These are phyloP conservation scores for Tetrapisispora taiwanensis DNA, from an alignment of 805 yeast genomes.

Conservation along the genomic window DNA sequence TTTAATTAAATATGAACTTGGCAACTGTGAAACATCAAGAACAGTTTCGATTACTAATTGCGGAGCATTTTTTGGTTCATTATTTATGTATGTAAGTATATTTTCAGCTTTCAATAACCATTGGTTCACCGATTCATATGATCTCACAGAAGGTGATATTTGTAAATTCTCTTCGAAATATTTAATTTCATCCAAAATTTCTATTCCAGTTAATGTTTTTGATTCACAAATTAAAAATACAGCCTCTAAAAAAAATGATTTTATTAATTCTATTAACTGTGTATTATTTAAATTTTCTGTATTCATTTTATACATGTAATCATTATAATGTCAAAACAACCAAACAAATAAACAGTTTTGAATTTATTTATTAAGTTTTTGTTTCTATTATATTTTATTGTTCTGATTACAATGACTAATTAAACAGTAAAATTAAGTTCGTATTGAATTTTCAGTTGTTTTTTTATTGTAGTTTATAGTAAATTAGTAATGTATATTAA, in stretches of 20 bases:
- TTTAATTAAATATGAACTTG: constrained; percentile 48
- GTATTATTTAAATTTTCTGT: neutral
- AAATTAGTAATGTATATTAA: too few species aligned
- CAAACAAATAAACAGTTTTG: neutral
- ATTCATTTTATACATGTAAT: neutral
- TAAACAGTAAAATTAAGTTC: too few species aligned
- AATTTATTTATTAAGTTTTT: too few species aligned
- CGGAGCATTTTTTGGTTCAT: constrained; percentile 34
- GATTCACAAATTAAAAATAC: constrained; percentile 47
- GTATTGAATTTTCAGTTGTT: too few species aligned
- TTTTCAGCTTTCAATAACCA: constrained; percentile 21
- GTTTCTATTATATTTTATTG: neutral
- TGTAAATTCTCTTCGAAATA: constrained; percentile 3
- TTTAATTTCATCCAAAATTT: neutral
- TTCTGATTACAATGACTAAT: too few species aligned
- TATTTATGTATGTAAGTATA: neutral
- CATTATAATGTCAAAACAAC: neutral
- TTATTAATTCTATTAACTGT: constrained; percentile 32
- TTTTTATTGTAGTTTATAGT: too few species aligned
- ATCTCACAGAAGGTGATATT: constrained; percentile 6
- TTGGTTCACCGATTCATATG: constrained; percentile 10
- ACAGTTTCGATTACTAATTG: constrained; percentile 83
- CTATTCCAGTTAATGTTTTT: constrained; percentile 27
- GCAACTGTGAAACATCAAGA: constrained; percentile 52
- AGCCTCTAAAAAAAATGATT: constrained; percentile 56